Evolutionary conservation across 208 protist species (phyloP).

Genomic region (Leishmania gerbilli): DNA sequence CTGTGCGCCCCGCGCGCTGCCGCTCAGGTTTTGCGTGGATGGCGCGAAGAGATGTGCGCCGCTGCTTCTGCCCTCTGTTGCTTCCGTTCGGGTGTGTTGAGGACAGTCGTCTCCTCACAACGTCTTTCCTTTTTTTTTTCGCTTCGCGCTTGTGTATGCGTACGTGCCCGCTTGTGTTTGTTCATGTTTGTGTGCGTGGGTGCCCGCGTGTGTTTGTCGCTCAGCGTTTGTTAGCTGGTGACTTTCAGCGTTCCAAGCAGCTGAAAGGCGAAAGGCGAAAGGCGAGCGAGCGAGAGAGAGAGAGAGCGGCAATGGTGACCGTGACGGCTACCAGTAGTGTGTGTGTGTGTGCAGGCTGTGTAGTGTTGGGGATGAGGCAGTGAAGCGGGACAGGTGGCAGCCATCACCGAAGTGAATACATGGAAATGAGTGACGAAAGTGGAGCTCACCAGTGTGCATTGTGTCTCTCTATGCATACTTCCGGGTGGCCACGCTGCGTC

Average conservation of each 20-base stretch:
- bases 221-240: background rate
- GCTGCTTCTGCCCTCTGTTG: background rate
- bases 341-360: background rate
- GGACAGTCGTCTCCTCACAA: background rate
- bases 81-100: background rate
- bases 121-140: background rate
- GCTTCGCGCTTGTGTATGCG: background rate
- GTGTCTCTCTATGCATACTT: background rate
- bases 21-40: no score
- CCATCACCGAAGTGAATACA: background rate
- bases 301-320: background rate
- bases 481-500: background rate
- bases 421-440: background rate
- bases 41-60: no score
- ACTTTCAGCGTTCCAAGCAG: background rate
- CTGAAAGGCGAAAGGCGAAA: background rate
- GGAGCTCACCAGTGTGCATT: background rate
- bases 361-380: background rate
- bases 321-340: background rate
- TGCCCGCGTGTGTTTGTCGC: background rate
- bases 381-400: background rate
- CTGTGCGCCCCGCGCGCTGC: no score
- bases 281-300: background rate
- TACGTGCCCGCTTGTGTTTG: background rate
- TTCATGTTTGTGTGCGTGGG: no score